Base-by-base conservation (phyloP, 164 flowering plant genomes). In the Sedum album region DNA sequence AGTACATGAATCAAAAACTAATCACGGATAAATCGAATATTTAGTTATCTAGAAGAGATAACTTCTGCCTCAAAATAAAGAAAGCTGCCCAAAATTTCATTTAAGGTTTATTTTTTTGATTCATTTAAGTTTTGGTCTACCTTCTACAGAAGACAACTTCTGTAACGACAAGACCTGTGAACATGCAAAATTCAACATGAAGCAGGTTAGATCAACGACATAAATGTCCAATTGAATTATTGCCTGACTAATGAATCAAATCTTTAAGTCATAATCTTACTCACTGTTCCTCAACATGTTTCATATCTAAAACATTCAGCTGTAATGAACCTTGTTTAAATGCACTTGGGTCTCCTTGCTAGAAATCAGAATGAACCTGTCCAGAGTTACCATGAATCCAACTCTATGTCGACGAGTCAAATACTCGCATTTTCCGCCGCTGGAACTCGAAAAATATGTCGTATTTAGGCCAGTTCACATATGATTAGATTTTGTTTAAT, bases 151-250 rank as follows among this genome's bases (percentile, higher is more conserved):
- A 57, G 62, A 57, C 20, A 57, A 28, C 28, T 13, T 57, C 33
- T 28, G 62, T 23, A 26, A 28, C 31, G 60, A 23, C 30, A 26
- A 20, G 33, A 57, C 17, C 20, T 13, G 18, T 4, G 33, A 57
- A 17, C 33, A 28, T 11, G 33, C 30, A 55, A 55, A 23, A 55
- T 55, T 55, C 30, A 55, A 25, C 60, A 55, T 6, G 60, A 53
- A 23, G 62, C 31, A 25, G 35, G 62, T 57, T 28, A 28, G 62
- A 5, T 28, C 33, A 28, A 13, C 17, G 62, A 57, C 62, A 57
- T 57, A 26, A 57, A 57, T 57, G 62, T 28, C 62, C 20, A 30
- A 57, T 14, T 57, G 18, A 57, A 57, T 57, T 57, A 57, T 57
- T 30, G 62, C 33, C 14, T 13, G 60, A 2, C 28, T 53, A 8